phyloP scores from a whole-genome alignment of 306 rosid species.

The Vigna mungo region DNA sequence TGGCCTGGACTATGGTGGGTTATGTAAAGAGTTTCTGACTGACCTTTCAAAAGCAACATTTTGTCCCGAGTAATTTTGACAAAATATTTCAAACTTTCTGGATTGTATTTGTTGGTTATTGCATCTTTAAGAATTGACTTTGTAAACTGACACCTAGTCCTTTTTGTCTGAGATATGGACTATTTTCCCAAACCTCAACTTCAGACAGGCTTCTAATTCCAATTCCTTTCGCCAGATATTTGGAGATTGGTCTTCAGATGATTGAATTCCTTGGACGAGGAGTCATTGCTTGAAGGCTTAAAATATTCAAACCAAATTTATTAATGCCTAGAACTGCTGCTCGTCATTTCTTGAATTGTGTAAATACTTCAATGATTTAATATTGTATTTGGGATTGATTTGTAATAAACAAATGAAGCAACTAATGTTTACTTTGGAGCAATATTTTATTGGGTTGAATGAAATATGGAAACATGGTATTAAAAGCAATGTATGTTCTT shows the following conservation, averaged over 20 bases:
- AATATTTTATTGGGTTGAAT: no score
- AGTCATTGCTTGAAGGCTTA: conserved; percentile 39
- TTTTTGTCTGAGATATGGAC: conserved; percentile 68
- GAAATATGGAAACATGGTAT: no score
- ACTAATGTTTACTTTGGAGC: no score
- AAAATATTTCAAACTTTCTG: conserved; percentile 31
- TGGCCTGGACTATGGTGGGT: conserved; percentile 97
- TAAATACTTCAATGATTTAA: no score
- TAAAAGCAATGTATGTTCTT: no score
- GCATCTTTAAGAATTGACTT: conserved; percentile 38
- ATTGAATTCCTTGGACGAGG: conserved; percentile 98
- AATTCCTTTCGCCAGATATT: conserved; percentile 78
- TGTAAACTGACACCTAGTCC: conserved; percentile 40
- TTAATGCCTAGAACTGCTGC: no score
- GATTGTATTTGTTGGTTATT: conserved; percentile 40
- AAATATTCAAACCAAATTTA: no score
- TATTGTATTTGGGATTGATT: no score
- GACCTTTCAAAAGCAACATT: conserved; percentile 93
- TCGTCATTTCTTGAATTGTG: no score
- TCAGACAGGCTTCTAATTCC: conserved; percentile 46
- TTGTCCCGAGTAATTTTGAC: conserved; percentile 79
- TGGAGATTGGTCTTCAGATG: conserved; percentile 94
- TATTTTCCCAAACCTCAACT: conserved; percentile 90
- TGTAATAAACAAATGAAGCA: no score
- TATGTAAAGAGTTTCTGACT: conserved; percentile 92